These are phyloP conservation scores for Ascochyta koolunga DNA, from an alignment of 2,329 filamentous ascomycete genomes.

Conservation along the genomic window DNA sequence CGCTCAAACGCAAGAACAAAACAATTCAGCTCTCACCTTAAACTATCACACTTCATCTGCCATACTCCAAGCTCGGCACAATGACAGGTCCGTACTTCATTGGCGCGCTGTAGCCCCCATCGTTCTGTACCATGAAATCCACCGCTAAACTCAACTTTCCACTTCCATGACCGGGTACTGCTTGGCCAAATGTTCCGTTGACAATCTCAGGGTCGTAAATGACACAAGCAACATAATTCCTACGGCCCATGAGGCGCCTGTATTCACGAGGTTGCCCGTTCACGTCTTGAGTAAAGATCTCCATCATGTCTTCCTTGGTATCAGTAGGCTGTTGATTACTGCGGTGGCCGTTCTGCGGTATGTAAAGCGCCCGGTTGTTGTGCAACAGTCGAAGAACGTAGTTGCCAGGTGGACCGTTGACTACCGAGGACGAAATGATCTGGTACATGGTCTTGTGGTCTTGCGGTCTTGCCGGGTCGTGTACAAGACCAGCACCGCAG, in stretches of 20 bases:
- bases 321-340: constrained; percentile 75
- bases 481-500: constrained; percentile 89
- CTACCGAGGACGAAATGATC: constrained; percentile 89
- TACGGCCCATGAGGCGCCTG: constrained; percentile 88
- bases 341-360: constrained; percentile 84
- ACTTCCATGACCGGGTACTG: constrained; percentile 47
- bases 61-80: constrained; percentile 71
- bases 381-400: constrained; percentile 96
- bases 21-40: background rate
- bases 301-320: constrained; percentile 99
- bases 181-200: constrained; percentile 52
- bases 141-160: constrained; percentile 80
- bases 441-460: constrained; percentile 99
- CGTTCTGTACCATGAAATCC: constrained; percentile 96
- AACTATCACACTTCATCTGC: constrained; percentile 41
- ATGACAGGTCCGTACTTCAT: constrained; percentile 98
- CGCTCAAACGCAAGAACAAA: constrained; percentile 18
- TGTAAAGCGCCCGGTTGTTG: constrained; percentile 89
- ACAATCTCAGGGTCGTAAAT: constrained; percentile 88
- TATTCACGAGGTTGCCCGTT: constrained; percentile 81
- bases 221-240: constrained; percentile 94
- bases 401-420: constrained; percentile 81
- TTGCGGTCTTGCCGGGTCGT: constrained; percentile 87
- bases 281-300: constrained; percentile 95
- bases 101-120: constrained; percentile 77